Evolutionary conservation across 108 stramenopile genomes (phyloP).

Genomic region (Nitzschia inconspicua): DNA sequence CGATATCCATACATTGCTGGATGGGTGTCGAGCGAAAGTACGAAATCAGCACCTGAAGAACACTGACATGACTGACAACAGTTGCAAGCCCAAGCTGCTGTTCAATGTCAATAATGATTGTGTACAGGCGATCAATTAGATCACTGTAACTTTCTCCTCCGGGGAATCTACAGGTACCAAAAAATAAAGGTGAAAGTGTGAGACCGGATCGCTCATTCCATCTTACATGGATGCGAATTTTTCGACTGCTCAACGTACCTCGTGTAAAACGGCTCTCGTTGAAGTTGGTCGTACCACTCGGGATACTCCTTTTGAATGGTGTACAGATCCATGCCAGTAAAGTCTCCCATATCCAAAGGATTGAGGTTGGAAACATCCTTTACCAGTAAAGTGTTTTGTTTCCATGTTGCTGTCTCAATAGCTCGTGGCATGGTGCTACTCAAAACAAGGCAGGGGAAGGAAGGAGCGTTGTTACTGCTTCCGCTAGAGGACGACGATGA

Average conservation of each 20-base stretch:
- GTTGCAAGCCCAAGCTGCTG: conserved; percentile 57
- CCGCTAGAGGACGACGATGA: too few relatives aligned
- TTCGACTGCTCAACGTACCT: too few relatives aligned
- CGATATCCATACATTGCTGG: conserved; percentile 45
- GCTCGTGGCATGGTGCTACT: conserved; percentile 52
- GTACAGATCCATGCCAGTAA: conserved; percentile 50
- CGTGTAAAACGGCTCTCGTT: conserved; percentile 44
- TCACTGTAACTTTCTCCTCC: conserved; percentile 65
- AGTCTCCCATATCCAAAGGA: conserved; percentile 66
- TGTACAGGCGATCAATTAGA: conserved; percentile 47
- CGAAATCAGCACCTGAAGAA: conserved; percentile 54
- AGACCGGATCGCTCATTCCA: too few relatives aligned
- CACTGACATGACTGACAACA: conserved; percentile 59
- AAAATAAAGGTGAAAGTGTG: too few relatives aligned
- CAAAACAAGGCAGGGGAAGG: conserved; percentile 46
- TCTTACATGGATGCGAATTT: too few relatives aligned
- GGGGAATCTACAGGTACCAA: conserved; percentile 36
- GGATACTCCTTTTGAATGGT: conserved; percentile 42
- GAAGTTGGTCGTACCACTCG: conserved; percentile 41
- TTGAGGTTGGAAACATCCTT: conserved; percentile 52
- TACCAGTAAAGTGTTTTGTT: conserved; percentile 27
- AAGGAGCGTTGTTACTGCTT: conserved; percentile 29
- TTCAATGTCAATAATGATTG: conserved; percentile 58
- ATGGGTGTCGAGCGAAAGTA: conserved; percentile 52
- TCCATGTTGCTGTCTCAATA: conserved; percentile 43